Percentiles rank a stretch among this genome's conserved stretches.
phyloP scores from a whole-genome alignment of 805 yeast species.

The Candida xiaguanensis region DNA sequence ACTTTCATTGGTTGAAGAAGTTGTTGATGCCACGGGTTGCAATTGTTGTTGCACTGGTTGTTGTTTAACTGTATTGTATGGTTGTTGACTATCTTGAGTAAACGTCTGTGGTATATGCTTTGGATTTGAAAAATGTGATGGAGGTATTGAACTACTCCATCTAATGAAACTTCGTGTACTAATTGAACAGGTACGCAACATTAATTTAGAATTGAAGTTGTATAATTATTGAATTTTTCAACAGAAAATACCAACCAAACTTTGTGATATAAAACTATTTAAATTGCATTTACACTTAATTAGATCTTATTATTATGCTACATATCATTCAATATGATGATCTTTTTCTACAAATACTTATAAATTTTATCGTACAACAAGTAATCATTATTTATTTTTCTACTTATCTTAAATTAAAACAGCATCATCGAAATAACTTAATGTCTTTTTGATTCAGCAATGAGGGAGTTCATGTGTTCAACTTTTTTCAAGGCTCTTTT shows the following conservation, averaged over 20 bases:
- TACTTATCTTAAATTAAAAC: neutral
- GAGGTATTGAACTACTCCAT: slow-evolving; percentile 13
- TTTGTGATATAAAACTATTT: no score
- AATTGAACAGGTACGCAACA: neutral
- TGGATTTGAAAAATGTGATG: slow-evolving; percentile 22
- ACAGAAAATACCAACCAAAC: neutral
- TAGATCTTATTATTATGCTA: no score
- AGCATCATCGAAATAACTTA: slow-evolving; percentile 28
- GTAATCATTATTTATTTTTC: neutral
- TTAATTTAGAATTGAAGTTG: neutral
- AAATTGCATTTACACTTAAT: no score
- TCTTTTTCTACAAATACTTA: no score
- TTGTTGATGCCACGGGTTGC: slow-evolving; percentile 3
- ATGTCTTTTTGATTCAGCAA: slow-evolving; percentile 96
- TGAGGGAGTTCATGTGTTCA: slow-evolving; percentile 95
- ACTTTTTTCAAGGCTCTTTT: slow-evolving; percentile 99
- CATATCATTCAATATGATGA: no score
- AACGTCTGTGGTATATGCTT: slow-evolving; percentile 17
- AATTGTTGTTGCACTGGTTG: neutral
- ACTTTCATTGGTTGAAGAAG: slow-evolving; percentile 7
- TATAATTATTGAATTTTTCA: neutral
- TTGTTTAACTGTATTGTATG: neutral
- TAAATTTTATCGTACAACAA: neutral
- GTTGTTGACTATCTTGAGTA: slow-evolving; percentile 1
- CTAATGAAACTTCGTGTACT: neutral